Base-by-base conservation (phyloP, 2,329 filamentous ascomycete genomes). In the Neodidymelliopsis sp. region DNA sequence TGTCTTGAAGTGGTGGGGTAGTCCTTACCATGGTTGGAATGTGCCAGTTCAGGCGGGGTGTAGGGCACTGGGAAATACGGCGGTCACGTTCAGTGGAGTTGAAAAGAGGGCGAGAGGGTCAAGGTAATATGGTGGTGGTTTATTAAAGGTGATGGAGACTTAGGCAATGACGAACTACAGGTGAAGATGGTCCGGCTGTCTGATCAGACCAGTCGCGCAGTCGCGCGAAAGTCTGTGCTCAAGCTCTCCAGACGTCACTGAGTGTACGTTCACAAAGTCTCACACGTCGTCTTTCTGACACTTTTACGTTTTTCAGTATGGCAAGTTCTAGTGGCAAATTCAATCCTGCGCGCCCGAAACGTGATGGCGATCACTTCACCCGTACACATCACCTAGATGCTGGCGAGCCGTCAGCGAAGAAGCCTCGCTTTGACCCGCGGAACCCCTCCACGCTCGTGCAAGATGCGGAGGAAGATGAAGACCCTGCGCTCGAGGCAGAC, bases 401-500 rank as follows among this genome's bases (percentile, higher is more conserved):
- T 37, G 72, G 76, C 40, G 78, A 81, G 37, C 76, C 80, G 1
- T 73, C 78, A 2, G 71, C 78, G 41, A 95, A 95, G 72, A 92
- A 91, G 68, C 88, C 91, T 50, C 91, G 90, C 66, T 99, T 99
- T 74, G 94, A 99, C 73, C 79, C 94, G 42, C 90, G 94, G 58
- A 97, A 99, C 70, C 94, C 94, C 3, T 96, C 92, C 12, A 91
- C 90, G 1, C 84, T 99, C 4, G 93, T 91, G 2, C 86, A 92
- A 1, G 91, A 95, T 69, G 88, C 85, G 2, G 82, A 83, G 2
- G 88, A 90, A 56, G 85, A 89, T 33, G 88, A 88, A 57, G 85
- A 91, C 62, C 84, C 85, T 0, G 83, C 93, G 20, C 83, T 99
- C 7, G 90, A 96, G 39, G 91, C 92, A 16, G 94, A 97, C 68